Evolutionary conservation across 305 asterid genomes (phyloP), one percentile per base, ranked within the genome.

Genomic region (Stenogyne calaminthoides): DNA sequence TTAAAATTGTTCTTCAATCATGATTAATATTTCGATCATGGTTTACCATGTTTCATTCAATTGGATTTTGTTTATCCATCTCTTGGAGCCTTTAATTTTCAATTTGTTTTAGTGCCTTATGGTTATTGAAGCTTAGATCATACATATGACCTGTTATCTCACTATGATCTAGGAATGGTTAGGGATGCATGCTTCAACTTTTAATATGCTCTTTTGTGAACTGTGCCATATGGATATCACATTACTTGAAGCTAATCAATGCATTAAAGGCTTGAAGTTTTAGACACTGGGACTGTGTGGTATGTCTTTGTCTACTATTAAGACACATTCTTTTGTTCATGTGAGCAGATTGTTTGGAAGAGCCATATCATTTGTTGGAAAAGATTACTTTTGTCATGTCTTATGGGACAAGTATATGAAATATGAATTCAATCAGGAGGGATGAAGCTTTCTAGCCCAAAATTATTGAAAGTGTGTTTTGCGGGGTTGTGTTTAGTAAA

Each of bases 371-470:
- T 88, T 84, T 83, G 96, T 93, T 67, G 97, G 88, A 70, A 91
- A 78, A 73, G 97, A 89, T 84, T 93, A 91, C 85, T 78, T 76
- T 78, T 88, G 91, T 78, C 96, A 89, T 77, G 86, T 77, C 63
- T 73, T 93, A 42, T 93, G 98, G 98, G 96, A 89, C 84, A 88
- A 80, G 76, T 93, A 93, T 87, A 74, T 93, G 83, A 85, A 84
- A 78, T 91, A 84, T 85, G 97, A 91, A 76, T 87, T 83, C 73
- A 75, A 72, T 73, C 91, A 77, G 70, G 88, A 87, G 77, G 87
- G 94, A 47, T 93, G 96, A 96, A 80, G 76, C 56, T 84, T 81
- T 80, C 96, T 93, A 72, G 94, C 96, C 55, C 83, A 87, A 46
- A 84, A 88, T 83, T n/a, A n/a, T n/a, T n/a, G n/a, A n/a, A n/a